Percentiles rank a stretch among this genome's conserved stretches.
phyloP scores from a whole-genome alignment of 805 yeast species.

The Candida tallmaniae region DNA sequence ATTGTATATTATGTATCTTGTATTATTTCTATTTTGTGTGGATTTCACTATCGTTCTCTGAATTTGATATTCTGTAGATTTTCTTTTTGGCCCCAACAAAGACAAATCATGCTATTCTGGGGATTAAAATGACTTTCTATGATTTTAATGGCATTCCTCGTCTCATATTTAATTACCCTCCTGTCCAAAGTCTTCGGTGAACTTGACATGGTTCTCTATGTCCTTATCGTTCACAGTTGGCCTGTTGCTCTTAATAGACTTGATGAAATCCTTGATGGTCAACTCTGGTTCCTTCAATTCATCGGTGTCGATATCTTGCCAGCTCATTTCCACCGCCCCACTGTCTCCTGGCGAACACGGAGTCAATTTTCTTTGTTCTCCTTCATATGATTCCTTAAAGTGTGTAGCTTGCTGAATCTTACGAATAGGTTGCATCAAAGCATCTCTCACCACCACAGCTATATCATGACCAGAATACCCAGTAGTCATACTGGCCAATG shows the following conservation, averaged over 20 bases:
- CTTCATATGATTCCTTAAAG: conserved; percentile 58
- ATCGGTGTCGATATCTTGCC: conserved; percentile 89
- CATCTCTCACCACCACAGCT: conserved; percentile 95
- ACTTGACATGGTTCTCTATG: conserved; percentile 74
- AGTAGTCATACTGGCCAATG: conserved; percentile 87
- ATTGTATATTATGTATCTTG: background rate
- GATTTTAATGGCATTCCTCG: too few relatives aligned
- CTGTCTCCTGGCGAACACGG: conserved; percentile 98
- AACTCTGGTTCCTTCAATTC: conserved; percentile 87
- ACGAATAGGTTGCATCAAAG: conserved; percentile 95
- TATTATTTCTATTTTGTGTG: too few relatives aligned
- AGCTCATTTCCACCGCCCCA: conserved; percentile 81
- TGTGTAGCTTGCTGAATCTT: conserved; percentile 95
- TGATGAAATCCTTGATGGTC: conserved; percentile 86
- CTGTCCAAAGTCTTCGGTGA: conserved; percentile 94
- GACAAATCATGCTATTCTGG: too few relatives aligned
- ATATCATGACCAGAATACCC: conserved; percentile 98
- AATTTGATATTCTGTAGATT: too few relatives aligned
- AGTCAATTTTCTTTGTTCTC: conserved; percentile 49
- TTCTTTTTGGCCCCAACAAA: too few relatives aligned
- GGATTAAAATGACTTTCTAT: too few relatives aligned
- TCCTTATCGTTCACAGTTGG: conserved; percentile 93
- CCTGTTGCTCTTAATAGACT: conserved; percentile 84
- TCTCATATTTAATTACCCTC: conserved; percentile 77
- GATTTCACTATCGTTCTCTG: too few relatives aligned